phyloP scores from a whole-genome alignment of 2,329 filamentous ascomycete species.

The Fusarium musae region DNA sequence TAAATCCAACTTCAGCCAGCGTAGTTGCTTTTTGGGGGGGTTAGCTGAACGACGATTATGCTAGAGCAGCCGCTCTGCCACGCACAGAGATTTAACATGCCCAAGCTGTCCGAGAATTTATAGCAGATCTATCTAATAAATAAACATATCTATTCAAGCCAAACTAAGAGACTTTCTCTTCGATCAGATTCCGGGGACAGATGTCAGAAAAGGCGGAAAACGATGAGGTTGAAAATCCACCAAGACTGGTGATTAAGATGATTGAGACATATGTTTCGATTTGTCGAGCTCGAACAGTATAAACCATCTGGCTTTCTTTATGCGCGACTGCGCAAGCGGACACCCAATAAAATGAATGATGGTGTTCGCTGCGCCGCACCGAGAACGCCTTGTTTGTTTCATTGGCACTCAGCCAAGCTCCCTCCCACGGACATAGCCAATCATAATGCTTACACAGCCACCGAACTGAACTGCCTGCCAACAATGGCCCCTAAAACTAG shows the following conservation, averaged over 20 bases:
- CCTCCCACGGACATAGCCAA: not conserved
- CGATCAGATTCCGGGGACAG: not conserved
- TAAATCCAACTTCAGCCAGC: not conserved
- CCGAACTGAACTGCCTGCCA: not conserved
- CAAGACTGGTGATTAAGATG: not conserved
- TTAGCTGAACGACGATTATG: rapidly evolving
- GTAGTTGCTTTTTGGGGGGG: rapidly evolving
- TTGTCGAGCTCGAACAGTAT: not conserved
- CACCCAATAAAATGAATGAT: not conserved
- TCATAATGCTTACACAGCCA: not conserved
- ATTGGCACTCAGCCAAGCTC: not conserved
- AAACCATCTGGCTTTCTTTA: not conserved
- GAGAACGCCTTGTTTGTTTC: not conserved
- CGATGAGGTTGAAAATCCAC: not conserved
- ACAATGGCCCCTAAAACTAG: not conserved
- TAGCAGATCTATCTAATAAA: not conserved
- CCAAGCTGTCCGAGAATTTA: not conserved
- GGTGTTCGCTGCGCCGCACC: not conserved
- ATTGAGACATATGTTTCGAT: not conserved
- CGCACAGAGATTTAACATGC: not conserved
- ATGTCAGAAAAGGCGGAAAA: not conserved
- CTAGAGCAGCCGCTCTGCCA: not conserved
- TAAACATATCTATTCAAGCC: not conserved
- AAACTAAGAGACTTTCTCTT: rapidly evolving
- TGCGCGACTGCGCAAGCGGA: not conserved